Evolutionary conservation across 1,284 basidiomycete species (phyloP).

Genomic region (Porodaedalea pini): DNA sequence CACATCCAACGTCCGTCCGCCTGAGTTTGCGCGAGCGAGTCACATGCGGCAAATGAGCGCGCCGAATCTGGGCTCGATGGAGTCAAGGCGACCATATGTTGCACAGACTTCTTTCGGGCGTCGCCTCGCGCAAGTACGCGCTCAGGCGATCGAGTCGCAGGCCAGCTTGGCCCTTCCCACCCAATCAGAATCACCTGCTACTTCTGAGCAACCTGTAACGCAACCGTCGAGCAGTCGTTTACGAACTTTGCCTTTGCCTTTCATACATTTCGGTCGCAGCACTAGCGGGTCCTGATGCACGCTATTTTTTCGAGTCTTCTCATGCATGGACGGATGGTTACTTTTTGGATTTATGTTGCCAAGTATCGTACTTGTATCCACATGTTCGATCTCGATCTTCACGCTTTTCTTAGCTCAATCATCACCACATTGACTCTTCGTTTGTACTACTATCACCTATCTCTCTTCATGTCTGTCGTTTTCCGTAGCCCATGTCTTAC

Average conservation of each 20-base stretch:
- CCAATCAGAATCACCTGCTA: slow-evolving; percentile 6
- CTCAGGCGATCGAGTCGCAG: slow-evolving; percentile 16
- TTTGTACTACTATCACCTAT: background rate
- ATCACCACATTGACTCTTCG: background rate
- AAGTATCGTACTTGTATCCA: background rate
- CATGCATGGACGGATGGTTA: background rate
- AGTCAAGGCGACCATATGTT: slow-evolving; percentile 9
- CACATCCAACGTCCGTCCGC: background rate
- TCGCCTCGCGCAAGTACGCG: slow-evolving; percentile 13
- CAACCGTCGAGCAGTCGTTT: slow-evolving; percentile 8
- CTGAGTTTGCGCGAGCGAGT: slow-evolving; percentile 2
- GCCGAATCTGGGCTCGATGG: slow-evolving; percentile 8
- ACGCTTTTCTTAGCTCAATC: background rate
- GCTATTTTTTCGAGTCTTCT: background rate
- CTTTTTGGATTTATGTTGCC: slow-evolving; percentile 4
- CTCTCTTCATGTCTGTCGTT: background rate
- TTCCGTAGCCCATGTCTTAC: slow-evolving; percentile 2
- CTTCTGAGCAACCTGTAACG: slow-evolving; percentile 6
- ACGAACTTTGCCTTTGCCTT: slow-evolving; percentile 15
- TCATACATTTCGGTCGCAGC: slow-evolving; percentile 17
- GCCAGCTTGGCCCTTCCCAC: slow-evolving; percentile 1
- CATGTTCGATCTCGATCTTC: background rate
- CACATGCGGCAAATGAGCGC: slow-evolving; percentile 19
- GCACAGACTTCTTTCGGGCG: slow-evolving; percentile 19
- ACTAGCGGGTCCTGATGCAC: slow-evolving; percentile 8